Conservation (phyloP, 1,139 yeast species). For the Zhuliangozyma parablackwelliae region DNA sequence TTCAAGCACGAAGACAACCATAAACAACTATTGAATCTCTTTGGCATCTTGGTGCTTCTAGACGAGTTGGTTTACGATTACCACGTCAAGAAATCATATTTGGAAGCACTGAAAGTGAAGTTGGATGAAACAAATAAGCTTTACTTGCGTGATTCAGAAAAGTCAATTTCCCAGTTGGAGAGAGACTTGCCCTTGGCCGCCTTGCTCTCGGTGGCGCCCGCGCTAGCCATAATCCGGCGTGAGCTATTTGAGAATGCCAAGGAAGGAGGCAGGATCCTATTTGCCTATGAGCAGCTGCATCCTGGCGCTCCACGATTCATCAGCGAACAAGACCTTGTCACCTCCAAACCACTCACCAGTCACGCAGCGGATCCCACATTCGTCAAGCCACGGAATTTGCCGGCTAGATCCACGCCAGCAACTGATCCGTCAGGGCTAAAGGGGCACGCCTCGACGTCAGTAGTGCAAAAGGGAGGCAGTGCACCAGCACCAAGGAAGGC, state of each 20-base stretch:
- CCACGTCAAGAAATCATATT: constrained; percentile 14
- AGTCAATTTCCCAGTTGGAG: constrained; percentile 14
- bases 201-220: constrained; percentile 17
- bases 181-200: constrained; percentile 20
- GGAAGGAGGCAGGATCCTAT: constrained; percentile 26
- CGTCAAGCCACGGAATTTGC: background rate
- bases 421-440: no score
- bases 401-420: no score
- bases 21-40: constrained; percentile 2
- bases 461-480: no score
- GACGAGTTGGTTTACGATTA: constrained; percentile 23
- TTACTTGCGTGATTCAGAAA: constrained; percentile 9
- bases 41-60: constrained; percentile 16
- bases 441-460: no score
- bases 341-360: background rate
- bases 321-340: background rate
- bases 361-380: background rate
- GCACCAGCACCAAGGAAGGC: no score
- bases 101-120: constrained; percentile 9
- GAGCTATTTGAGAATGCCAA: constrained; percentile 26
- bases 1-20: no score
- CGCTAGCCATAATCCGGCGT: constrained; percentile 24
- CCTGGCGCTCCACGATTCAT: constrained; percentile 1
- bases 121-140: constrained; percentile 6
- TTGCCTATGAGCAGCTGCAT: constrained; percentile 1